Conservation (phyloP, 202 grass and related monocot species). For the Thinopyrum obtusiflorum region DNA sequence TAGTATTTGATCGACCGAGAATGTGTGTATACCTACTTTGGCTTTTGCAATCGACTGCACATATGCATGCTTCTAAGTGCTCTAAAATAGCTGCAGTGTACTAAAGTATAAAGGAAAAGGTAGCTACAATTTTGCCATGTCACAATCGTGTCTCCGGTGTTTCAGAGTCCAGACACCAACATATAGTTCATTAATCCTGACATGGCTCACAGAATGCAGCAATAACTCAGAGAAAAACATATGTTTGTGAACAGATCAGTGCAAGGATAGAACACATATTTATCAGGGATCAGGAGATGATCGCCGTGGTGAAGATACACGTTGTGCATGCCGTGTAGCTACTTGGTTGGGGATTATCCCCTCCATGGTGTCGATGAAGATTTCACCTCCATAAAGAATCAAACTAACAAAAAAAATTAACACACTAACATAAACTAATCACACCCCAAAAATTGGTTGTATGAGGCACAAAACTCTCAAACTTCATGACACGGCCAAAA, state of each 20-base stretch:
- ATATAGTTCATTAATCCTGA: not conserved
- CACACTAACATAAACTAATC: too few relatives aligned
- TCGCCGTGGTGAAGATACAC: not conserved
- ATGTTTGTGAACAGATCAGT: not conserved
- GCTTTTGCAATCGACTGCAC: not conserved
- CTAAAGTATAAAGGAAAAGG: not conserved
- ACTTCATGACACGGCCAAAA: too few relatives aligned
- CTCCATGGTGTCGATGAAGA: too few relatives aligned
- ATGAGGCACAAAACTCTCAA: too few relatives aligned
- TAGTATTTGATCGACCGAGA: not conserved
- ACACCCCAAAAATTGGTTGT: too few relatives aligned
- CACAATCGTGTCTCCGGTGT: not conserved
- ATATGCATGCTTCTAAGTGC: not conserved
- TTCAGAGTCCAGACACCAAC: not conserved
- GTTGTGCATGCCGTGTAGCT: too few relatives aligned
- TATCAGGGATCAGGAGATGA: not conserved
- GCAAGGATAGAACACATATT: not conserved
- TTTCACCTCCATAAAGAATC: too few relatives aligned
- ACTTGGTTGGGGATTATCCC: too few relatives aligned
- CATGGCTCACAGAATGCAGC: not conserved
- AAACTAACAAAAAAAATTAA: too few relatives aligned
- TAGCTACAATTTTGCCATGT: not conserved
- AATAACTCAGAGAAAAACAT: not conserved
- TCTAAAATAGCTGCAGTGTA: not conserved
- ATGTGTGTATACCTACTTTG: conserved; percentile 15